Evolutionary conservation across 768 basidiomycete genomes (phyloP).

Genomic region (Austroboletus festivus): DNA sequence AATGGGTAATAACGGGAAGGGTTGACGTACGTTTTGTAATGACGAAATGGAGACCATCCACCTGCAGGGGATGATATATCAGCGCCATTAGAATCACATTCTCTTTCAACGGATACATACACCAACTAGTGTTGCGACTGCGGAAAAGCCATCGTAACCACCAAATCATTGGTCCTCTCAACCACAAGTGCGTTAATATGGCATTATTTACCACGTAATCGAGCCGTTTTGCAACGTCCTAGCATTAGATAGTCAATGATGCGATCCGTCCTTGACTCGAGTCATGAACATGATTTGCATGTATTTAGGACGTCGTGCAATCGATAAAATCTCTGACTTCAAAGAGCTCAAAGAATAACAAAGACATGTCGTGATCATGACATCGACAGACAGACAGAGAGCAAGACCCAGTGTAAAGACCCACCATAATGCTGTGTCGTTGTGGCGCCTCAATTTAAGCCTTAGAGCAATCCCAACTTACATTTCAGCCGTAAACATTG

Average conservation of each 20-base stretch:
- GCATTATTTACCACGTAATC: conserved; percentile 15
- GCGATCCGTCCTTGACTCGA: conserved; percentile 16
- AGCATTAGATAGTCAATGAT: conserved; percentile 21
- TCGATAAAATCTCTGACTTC: too few species aligned
- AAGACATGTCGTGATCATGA: conserved; percentile 43
- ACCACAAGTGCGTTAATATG: too few species aligned
- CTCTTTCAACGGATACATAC: conserved; percentile 3
- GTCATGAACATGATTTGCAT: too few species aligned
- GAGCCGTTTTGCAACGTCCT: conserved; percentile 26
- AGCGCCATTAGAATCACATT: background rate
- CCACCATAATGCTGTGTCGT: conserved; percentile 29
- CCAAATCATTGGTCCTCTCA: background rate
- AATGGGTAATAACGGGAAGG: background rate
- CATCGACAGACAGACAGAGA: conserved; percentile 44
- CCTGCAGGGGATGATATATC: conserved; percentile 5
- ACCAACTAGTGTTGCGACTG: conserved; percentile 17
- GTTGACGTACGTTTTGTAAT: conserved; percentile 19
- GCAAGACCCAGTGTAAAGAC: conserved; percentile 45
- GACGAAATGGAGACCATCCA: conserved; percentile 21
- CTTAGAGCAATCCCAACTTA: conserved; percentile 10
- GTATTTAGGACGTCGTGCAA: too few species aligned
- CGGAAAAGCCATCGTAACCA: conserved; percentile 10
- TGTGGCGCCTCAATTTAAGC: conserved; percentile 11
- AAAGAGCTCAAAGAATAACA: conserved; percentile 40
- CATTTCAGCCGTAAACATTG: conserved; percentile 24